Base-by-base conservation (phyloP, 805 yeast species). In the Starmerella tilneyi region DNA sequence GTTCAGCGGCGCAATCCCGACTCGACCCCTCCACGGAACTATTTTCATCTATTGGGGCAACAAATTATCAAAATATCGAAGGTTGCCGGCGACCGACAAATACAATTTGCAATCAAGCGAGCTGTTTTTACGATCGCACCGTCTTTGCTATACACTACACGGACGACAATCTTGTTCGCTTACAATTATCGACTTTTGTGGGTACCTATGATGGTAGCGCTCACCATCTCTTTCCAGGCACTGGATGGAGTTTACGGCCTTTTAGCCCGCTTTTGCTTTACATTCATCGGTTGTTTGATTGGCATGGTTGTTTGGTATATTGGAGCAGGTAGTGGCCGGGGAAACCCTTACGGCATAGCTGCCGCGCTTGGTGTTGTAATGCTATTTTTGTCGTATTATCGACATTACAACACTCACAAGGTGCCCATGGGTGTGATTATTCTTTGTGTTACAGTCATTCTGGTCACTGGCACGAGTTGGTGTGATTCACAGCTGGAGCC, bases 291-390 rank as follows among this genome's bases (percentile, higher is more conserved):
- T 6, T 49, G 59, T 24, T 35, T 59, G 2, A 22, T 53, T 12
- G 65, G 60, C 1, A 47, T 62, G 53, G 54, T 58, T 3, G 52
- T 49, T 3, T 63, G 65, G 65, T 62, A 62, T 42, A 57, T 59
- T 21, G 53, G 59, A 2, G 28, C 56, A 2, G 63, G 63, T 5
- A 47, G 46, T 26, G 65, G 64, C 9, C 20, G 39, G 4, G 66
- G 66, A 1, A 62, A 60, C 36, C 49, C 55, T 0, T 59, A 52
- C 28, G 67, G 67, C 1, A 52, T 52, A 31, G 59, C 51, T 15
- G 62, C 55, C 2, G 54, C 59, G 8, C 32, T 45, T 23, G 52
- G 49, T 0, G 54, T 52, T 2, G 39, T 53, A 2, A 51, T 51
- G 39, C 31, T 54, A 4, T 29, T 48, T 12, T 21, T 59, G 28